phyloP scores from a whole-genome alignment of 2,329 filamentous ascomycete species.

The Gaeumannomyces tritici region DNA sequence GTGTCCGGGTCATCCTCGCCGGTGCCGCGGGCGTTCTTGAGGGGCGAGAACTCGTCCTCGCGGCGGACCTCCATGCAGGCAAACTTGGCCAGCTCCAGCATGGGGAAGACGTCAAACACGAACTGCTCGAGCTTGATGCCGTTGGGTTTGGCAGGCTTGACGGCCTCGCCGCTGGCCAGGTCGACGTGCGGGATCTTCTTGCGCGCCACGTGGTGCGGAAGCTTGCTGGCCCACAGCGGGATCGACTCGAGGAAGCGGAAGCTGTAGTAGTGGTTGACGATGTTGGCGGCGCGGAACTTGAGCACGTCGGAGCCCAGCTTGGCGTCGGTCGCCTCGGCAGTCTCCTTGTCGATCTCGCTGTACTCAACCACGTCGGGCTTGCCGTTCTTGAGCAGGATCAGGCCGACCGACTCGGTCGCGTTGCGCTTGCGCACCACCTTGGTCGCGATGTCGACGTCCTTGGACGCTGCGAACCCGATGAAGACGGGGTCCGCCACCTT shows the following conservation, averaged over 20 bases:
- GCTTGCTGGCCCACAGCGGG: constrained; percentile 71
- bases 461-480: constrained; percentile 82
- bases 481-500: constrained; percentile 96
- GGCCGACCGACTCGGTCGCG: constrained; percentile 87
- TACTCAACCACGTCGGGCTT: constrained; percentile 97
- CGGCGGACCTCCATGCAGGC: constrained; percentile 92
- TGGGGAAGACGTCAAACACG: constrained; percentile 95
- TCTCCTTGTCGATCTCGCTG: constrained; percentile 85
- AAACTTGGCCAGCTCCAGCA: constrained; percentile 78
- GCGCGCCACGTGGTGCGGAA: constrained; percentile 90
- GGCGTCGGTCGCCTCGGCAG: constrained; percentile 80
- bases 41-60: constrained; percentile 94
- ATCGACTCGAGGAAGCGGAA: constrained; percentile 87
- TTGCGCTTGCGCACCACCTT: constrained; percentile 99
- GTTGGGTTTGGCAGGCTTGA: constrained; percentile 92
- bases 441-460: constrained; percentile 89
- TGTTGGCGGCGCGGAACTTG: constrained; percentile 96
- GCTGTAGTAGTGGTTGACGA: constrained; percentile 99
- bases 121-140: constrained; percentile 99
- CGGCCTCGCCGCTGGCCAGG: constrained; percentile 61
- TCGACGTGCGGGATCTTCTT: constrained; percentile 96
- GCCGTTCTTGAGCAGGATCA: constrained; percentile 92
- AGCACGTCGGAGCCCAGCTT: constrained; percentile 66
- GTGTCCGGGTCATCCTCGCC: constrained; percentile 92
- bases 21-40: constrained; percentile 82